phyloP scores from a whole-genome alignment of 2,329 filamentous ascomycete genomes.

The Diaporthe sp. region DNA sequence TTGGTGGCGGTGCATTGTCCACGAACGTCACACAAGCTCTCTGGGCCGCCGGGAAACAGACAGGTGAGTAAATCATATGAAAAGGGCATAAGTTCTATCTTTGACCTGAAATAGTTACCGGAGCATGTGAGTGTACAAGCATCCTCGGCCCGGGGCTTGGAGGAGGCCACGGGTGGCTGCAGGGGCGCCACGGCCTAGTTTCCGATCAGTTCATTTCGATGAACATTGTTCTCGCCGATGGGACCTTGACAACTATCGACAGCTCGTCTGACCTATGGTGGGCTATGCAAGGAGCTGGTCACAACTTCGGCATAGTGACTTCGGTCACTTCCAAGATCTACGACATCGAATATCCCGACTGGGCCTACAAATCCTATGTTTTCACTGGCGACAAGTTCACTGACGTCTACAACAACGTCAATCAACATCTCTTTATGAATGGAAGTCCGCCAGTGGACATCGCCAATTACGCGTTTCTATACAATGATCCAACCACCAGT shows the following conservation, averaged over 20 bases:
- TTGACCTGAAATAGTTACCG: conserved; percentile 50
- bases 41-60: conserved; percentile 61
- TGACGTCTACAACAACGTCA: conserved; percentile 41
- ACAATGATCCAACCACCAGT: conserved; percentile 11
- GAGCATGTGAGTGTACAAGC: conserved; percentile 62
- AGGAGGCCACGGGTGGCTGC: conserved; percentile 66
- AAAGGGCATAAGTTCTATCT: no score
- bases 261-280: conserved; percentile 64
- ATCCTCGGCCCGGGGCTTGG: conserved; percentile 59
- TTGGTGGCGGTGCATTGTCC: conserved; percentile 59
- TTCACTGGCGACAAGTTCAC: conserved; percentile 62
- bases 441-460: conserved; percentile 50
- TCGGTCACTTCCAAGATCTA: conserved; percentile 59
- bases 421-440: conserved; percentile 54
- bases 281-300: conserved; percentile 67
- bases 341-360: conserved; percentile 51
- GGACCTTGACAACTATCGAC: conserved; percentile 51
- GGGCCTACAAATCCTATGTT: conserved; percentile 55
- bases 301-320: conserved; percentile 70
- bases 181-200: conserved; percentile 63
- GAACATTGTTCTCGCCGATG: conserved; percentile 62
- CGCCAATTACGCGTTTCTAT: conserved; percentile 1
- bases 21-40: conserved; percentile 58
- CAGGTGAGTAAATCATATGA: not conserved
- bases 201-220: conserved; percentile 63